These are phyloP conservation scores for Trametes cinnabarina DNA, from an alignment of 768 basidiomycete species.

Conservation along the genomic window DNA sequence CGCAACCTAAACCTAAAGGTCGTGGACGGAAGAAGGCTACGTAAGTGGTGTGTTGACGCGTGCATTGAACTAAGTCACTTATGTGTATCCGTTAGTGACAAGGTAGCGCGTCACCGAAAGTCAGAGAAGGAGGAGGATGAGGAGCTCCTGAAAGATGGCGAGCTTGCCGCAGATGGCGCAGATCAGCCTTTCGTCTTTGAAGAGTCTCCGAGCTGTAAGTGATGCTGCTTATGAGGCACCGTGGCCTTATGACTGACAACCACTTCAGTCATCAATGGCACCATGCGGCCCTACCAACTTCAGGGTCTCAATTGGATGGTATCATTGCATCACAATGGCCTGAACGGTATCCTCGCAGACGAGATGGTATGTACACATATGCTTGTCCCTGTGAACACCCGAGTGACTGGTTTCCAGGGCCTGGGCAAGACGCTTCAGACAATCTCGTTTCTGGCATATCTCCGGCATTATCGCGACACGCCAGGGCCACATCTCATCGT, in stretches of 20 bases:
- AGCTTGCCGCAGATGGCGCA: slow-evolving; percentile 72
- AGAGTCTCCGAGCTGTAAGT: slow-evolving; percentile 82
- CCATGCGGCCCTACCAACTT: slow-evolving; percentile 91
- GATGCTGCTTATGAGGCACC: not conserved
- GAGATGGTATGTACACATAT: slow-evolving; percentile 67
- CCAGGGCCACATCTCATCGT: slow-evolving; percentile 90
- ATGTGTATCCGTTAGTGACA: slow-evolving; percentile 31
- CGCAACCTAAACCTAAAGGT: slow-evolving; percentile 82
- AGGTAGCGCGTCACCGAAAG: slow-evolving; percentile 81
- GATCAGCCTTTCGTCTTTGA: slow-evolving; percentile 95
- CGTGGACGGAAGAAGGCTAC: slow-evolving; percentile 79
- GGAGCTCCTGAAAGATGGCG: slow-evolving; percentile 86
- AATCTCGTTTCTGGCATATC: slow-evolving; percentile 93
- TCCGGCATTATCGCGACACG: slow-evolving; percentile 77
- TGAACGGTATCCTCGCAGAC: slow-evolving; percentile 96
- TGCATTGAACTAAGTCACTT: not conserved
- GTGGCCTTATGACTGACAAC: not conserved
- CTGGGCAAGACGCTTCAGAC: slow-evolving; percentile 98
- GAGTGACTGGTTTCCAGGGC: slow-evolving; percentile 51
- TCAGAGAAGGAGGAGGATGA: slow-evolving; percentile 99
- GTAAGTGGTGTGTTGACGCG: no score
- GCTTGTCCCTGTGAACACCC: not conserved
- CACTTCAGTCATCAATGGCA: slow-evolving; percentile 76
- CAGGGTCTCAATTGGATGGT: slow-evolving; percentile 99
- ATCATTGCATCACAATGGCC: slow-evolving; percentile 90